Base-by-base conservation (phyloP, 768 basidiomycete genomes). In the Myochromella boudieri region DNA sequence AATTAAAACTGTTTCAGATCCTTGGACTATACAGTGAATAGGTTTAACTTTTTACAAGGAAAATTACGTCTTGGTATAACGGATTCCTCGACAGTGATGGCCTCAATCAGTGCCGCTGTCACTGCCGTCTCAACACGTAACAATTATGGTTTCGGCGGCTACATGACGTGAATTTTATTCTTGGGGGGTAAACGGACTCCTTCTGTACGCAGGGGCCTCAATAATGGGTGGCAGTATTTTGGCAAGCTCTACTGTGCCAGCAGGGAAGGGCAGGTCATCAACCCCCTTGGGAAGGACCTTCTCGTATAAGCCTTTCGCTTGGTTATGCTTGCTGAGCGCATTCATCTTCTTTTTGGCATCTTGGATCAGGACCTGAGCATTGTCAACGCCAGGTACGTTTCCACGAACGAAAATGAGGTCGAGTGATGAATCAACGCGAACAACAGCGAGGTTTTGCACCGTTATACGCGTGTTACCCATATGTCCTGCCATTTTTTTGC, bases 401-500 rank as follows among this genome's bases (percentile, higher is more conserved):
- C 97, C 97, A 47, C 85, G 82, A 43, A 99, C 84, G 65, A 87
- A 98, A 46, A 99, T 74, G 43, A 97, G 80, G 67, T 98, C 86
- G 38, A 97, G 81, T 11, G 72, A 69, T 17, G 81, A 81, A 71
- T 99, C 97, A 49, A 99, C 78, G 17, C 93, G 87, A 45, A 94
- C 78, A 33, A 98, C 91, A 1, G 85, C 67, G 20, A 98, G 82
- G 62, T 97, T 98, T 60, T 95, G 93, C 11, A 78, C 76, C 6
- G 95, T 98, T 7, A 80, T 78, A 31, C 85, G 84, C 52, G 81
- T 76, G 46, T 84, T 87, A 40, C 97, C 97, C 75, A 97, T 84
- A 18, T 85, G 85, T 26, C 97, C 97, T 8, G 95, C 84, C 95
- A 97, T 97, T 75, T 97, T 98, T 72, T 94, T 97, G 28, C 97